A percentile compares a stretch with the other conserved stretches of the same genome.
Evolutionary conservation across 2,329 filamentous ascomycete species (phyloP).

Genomic region (Thyridium curvatum): DNA sequence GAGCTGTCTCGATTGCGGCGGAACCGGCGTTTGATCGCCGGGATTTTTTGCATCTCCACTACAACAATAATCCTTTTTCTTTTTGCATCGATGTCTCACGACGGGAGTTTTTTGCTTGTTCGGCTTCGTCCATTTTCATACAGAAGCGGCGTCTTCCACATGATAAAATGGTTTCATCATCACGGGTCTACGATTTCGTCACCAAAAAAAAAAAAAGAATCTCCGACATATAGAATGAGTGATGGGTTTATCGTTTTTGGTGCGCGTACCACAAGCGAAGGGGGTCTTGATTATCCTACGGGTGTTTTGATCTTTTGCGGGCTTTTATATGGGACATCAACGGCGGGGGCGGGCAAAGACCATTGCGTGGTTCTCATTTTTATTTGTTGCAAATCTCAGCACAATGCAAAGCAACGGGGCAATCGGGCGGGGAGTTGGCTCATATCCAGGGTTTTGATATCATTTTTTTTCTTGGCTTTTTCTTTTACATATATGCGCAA

Average conservation of each 20-base stretch:
- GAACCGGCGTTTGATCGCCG: conserved; percentile 35
- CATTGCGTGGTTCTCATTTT: not conserved
- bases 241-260: conserved; percentile 26
- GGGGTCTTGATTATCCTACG: not conserved
- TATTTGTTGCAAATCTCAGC: not conserved
- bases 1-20: conserved; percentile 28
- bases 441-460: not conserved
- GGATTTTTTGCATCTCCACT: conserved; percentile 38
- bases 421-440: conserved; percentile 11
- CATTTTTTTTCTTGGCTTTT: conserved; percentile 8
- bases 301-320: not conserved
- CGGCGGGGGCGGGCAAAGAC: conserved; percentile 1
- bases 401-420: conserved; percentile 5
- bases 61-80: conserved; percentile 19
- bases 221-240: conserved; percentile 45
- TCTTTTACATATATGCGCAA: conserved; percentile 7
- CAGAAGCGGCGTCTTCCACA: conserved; percentile 28
- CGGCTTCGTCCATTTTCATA: conserved; percentile 20
- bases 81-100: conserved; percentile 43
- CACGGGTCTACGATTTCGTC: conserved; percentile 41
- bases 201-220: conserved; percentile 40
- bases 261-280: conserved; percentile 1
- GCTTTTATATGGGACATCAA: not conserved
- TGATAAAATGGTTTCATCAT: conserved; percentile 40
- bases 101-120: conserved; percentile 34